Percentiles rank a stretch among this genome's conserved stretches.
Conservation (phyloP, 768 basidiomycete species). For the Lactifluus pinguis region DNA sequence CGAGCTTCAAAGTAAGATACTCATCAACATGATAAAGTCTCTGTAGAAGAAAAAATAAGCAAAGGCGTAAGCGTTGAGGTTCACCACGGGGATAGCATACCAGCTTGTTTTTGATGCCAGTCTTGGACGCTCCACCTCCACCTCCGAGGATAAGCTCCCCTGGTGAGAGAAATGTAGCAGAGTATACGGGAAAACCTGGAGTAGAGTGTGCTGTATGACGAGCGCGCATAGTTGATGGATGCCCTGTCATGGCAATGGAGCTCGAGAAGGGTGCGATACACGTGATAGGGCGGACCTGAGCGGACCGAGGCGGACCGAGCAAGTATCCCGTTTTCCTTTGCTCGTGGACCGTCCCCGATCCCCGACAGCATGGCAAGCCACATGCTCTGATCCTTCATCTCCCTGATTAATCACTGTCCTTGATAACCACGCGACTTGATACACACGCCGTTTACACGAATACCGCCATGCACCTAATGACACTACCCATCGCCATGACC, state of each 20-base stretch:
- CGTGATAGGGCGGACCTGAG: neutral
- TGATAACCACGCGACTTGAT: neutral
- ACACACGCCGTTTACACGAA: neutral
- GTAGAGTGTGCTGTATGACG: conserved; percentile 72
- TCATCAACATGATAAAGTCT: conserved; percentile 56
- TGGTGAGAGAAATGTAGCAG: conserved; percentile 69
- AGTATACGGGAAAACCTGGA: conserved; percentile 81
- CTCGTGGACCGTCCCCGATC: no score
- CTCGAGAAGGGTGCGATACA: neutral
- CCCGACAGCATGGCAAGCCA: neutral
- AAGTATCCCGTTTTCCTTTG: no score
- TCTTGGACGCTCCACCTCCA: conserved; percentile 78
- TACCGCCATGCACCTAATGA: neutral
- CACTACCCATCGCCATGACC: neutral
- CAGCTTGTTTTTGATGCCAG: conserved; percentile 91
- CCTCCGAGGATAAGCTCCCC: conserved; percentile 75
- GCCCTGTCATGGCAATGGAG: no score
- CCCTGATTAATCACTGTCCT: neutral
- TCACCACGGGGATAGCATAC: conserved; percentile 36
- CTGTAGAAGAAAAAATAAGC: conserved; percentile 30
- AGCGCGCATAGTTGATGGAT: conserved; percentile 50
- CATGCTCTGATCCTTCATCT: neutral
- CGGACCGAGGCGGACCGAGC: neutral
- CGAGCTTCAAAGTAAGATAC: conserved; percentile 42
- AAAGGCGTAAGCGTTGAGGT: neutral